Base-by-base conservation (phyloP, 495 filamentous ascomycete species). In the Bombardia bombarda region DNA sequence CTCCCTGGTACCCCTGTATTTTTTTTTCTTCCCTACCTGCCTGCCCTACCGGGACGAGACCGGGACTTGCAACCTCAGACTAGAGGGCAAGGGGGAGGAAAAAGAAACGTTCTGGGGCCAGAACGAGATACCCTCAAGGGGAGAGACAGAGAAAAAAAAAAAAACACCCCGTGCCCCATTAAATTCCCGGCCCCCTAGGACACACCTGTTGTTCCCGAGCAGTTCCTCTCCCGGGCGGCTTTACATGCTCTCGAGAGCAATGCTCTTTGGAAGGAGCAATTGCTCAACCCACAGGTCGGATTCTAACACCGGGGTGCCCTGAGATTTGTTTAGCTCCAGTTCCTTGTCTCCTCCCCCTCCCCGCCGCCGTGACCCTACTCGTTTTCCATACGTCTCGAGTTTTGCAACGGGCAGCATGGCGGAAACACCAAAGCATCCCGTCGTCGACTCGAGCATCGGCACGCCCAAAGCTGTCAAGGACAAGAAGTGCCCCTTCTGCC, bases 401-500 rank as follows among this genome's bases (percentile, higher is more conserved):
- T 18, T 32, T 5, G 4, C 23, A 7, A 22, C 38, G 46, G 14
- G 23, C 50, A 60, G 7, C 34, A 46, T 59, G 53, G 53, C 45
- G 33, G 53, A 54, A 30, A 14, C 45, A 18, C 25, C 51, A 12
- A 38, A 25, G 35, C 37, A 14, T 19, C 34, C 53, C 47, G 49
- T 46, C 52, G 49, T 46, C 52, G 55, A 67, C 20, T 56, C 55
- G 16, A 60, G 41, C 46, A n/a, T n/a, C n/a, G n/a, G n/a, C n/a
- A 52, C 53, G 17, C 32, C 48, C 7, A 71, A 72, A 38, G 46
- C 69, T 54, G 43, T 60, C 23, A 95, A 95, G 62, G 87, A 95
- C 68, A 83, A 79, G 49, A 76, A 70, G 53, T 95, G 89, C 60
- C 85, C 83, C 16, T 95, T 84, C 68, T 95, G 89, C 63, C 63